These are phyloP conservation scores for Acmispon strigosus DNA, from an alignment of 306 rosid species.

Conservation along the genomic window DNA sequence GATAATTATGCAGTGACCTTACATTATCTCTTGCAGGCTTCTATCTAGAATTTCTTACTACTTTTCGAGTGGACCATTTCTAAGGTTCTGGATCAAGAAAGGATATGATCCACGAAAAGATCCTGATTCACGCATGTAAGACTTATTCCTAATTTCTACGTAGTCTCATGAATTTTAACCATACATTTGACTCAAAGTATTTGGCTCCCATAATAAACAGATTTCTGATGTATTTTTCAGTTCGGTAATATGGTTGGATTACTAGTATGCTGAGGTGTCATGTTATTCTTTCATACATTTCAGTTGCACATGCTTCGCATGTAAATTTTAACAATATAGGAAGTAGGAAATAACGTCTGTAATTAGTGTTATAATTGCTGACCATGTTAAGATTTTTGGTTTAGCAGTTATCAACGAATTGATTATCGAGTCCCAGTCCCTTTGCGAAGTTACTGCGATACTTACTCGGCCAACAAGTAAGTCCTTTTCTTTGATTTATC, in stretches of 20 bases:
- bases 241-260: neutral
- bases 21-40: conserved; percentile 54
- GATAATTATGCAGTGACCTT: conserved; percentile 11
- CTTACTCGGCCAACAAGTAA: conserved; percentile 54
- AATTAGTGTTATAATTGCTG: no score
- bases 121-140: conserved; percentile 77
- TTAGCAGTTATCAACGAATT: conserved; percentile 70
- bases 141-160: conserved; percentile 1
- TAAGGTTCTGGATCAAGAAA: conserved; percentile 85
- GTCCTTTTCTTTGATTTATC: conserved; percentile 20
- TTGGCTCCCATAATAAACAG: neutral
- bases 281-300: neutral
- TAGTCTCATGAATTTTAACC: neutral
- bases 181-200: conserved; percentile 11
- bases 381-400: conserved; percentile 10
- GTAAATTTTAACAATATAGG: no score
- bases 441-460: conserved; percentile 64
- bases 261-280: neutral
- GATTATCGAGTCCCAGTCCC: conserved; percentile 80
- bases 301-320: neutral
- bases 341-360: no score
- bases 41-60: conserved; percentile 89
- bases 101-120: conserved; percentile 96
- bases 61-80: conserved; percentile 92
- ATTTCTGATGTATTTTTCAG: conserved; percentile 3